Evolutionary conservation across 2,329 filamentous ascomycete genomes (phyloP).

Genomic region (Paracoccidioides lutzii): DNA sequence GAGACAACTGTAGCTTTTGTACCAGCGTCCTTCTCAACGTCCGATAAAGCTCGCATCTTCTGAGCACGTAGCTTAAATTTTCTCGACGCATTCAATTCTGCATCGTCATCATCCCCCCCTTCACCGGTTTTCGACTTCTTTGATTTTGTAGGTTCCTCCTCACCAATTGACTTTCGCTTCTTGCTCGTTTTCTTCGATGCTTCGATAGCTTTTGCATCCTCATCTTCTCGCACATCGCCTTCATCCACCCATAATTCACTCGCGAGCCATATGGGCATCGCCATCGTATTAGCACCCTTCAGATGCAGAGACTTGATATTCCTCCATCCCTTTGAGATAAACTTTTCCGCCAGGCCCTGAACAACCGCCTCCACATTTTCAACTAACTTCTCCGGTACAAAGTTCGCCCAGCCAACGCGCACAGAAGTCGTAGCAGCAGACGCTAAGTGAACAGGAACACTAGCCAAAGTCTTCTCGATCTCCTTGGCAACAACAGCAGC

Average conservation of each 20-base stretch:
- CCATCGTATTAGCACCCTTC: slow-evolving; percentile 78
- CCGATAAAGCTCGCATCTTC: slow-evolving; percentile 29
- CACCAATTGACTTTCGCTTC: slow-evolving; percentile 34
- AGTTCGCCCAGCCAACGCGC: slow-evolving; percentile 62
- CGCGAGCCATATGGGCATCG: slow-evolving; percentile 87
- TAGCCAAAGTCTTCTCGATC: slow-evolving; percentile 61
- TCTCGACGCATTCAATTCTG: slow-evolving; percentile 21
- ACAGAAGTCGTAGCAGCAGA: slow-evolving; percentile 70
- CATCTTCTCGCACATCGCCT: slow-evolving; percentile 49
- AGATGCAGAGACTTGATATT: slow-evolving; percentile 76
- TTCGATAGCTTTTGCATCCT: slow-evolving; percentile 20
- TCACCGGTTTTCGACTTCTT: slow-evolving; percentile 26
- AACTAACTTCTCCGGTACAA: slow-evolving; percentile 60
- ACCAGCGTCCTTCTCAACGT: slow-evolving; percentile 16
- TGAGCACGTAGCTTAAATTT: slow-evolving; percentile 39
- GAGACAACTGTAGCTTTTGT: slow-evolving; percentile 13
- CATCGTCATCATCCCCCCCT: slow-evolving; percentile 28
- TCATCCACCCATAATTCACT: slow-evolving; percentile 82
- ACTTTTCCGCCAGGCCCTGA: slow-evolving; percentile 58
- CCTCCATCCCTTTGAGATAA: slow-evolving; percentile 74
- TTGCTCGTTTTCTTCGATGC: slow-evolving; percentile 39
- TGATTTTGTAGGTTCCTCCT: slow-evolving; percentile 18
- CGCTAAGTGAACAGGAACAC: slow-evolving; percentile 68
- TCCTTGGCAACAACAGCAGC: slow-evolving; percentile 62
- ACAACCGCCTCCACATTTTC: slow-evolving; percentile 69